Base-by-base conservation (phyloP, 495 filamentous ascomycete species). In the Hypoxylon perforatum region DNA sequence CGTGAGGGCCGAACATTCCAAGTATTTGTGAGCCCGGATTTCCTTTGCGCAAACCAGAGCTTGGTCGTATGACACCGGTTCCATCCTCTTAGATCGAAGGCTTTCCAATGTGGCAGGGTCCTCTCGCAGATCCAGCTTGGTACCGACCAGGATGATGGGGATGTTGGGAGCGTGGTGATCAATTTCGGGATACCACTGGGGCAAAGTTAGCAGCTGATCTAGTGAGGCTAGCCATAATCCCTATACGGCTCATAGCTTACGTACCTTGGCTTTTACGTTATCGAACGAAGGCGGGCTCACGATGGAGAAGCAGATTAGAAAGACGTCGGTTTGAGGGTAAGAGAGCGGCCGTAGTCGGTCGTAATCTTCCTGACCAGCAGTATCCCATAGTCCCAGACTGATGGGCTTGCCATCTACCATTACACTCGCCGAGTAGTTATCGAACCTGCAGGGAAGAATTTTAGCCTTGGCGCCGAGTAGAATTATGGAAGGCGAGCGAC, bases 341-440 rank as follows among this genome's bases (percentile, higher is more conserved):
- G 93, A 97, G 48, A 99, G 89, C 63, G 95, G 95, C 70, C 95
- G 87, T 70, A 98, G 87, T 75, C 95, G 87, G 77, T 98, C 95
- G 79, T 99, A 97, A 83, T 97, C 94, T 84, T 99, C 95, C 83
- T 97, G 94, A 73, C 94, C 95, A 69, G 95, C 95, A 70, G 95
- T 99, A 89, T 99, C 95, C 95, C 95, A 98, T 38, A 99, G 81
- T 67, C 95, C 95, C 68, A 99, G 81, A 78, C 93, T 97, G 77
- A 99, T 96, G 36, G 95, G 95, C 79, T 94, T 93, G 67, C 92
- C 92, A 82, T 99, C 95, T 45, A 99, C 95, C 92, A 97, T 97
- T 23, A 99, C 95, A 81, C 91, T 96, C 53, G 95, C 95, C 47
- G 95, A 97, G 81, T 99, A 99, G 80, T 99, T 99, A 74, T 99